Evolutionary conservation across 2,329 filamentous ascomycete genomes (phyloP).

Genomic region (Metarhizium guizhouense): DNA sequence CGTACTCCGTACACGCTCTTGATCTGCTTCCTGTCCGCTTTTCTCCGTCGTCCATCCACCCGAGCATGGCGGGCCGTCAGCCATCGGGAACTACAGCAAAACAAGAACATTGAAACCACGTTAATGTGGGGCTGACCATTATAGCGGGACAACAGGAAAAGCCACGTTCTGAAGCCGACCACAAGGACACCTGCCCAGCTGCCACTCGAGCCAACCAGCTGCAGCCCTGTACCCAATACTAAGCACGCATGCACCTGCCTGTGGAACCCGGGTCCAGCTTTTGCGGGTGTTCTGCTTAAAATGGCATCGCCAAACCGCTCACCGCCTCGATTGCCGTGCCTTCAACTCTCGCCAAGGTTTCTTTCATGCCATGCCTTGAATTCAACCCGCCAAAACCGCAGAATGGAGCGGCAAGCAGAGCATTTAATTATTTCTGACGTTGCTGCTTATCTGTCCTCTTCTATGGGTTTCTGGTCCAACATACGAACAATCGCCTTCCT

Average conservation of each 20-base stretch:
- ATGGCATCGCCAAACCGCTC: slow-evolving; percentile 1
- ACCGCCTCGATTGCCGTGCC: background rate
- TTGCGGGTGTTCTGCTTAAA: background rate
- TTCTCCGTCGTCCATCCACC: slow-evolving; percentile 2
- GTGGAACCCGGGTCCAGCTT: background rate
- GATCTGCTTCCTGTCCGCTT: background rate
- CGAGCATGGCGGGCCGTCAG: slow-evolving; percentile 1
- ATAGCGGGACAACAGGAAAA: no score
- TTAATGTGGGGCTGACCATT: background rate
- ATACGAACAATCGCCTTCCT: no score
- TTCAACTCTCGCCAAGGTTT: no score
- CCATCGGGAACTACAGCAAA: slow-evolving; percentile 3
- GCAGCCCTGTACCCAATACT: background rate
- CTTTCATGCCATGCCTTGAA: background rate
- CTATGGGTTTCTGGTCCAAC: no score
- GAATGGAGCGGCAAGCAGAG: background rate
- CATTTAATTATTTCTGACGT: background rate
- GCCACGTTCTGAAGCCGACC: no score
- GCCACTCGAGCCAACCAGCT: background rate
- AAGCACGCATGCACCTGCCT: background rate
- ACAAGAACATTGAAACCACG: background rate
- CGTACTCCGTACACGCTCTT: background rate
- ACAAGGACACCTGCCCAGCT: no score
- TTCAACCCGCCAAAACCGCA: background rate
- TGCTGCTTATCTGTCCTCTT: no score